These are phyloP conservation scores for Coffea canephora DNA, from an alignment of 257 asterid species.

Conservation along the genomic window DNA sequence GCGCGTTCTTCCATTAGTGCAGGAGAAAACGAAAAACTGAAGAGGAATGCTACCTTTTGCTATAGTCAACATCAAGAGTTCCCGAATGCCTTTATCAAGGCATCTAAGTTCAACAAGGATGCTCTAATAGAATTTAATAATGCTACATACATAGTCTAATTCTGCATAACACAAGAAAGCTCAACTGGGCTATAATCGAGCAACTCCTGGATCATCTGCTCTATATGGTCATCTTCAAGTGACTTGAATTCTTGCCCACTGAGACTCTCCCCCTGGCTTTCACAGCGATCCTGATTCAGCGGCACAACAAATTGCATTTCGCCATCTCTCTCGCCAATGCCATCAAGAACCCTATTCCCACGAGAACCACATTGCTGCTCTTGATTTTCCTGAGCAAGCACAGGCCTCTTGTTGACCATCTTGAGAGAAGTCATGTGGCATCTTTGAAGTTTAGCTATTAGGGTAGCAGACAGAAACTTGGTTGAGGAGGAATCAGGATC, in stretches of 20 bases:
- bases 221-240: constrained; percentile 61
- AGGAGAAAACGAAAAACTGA: neutral
- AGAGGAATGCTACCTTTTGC: neutral
- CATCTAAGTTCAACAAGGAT: neutral
- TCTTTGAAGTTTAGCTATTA: constrained; percentile 59
- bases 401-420: constrained; percentile 34
- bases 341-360: constrained; percentile 2
- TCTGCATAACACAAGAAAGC: constrained; percentile 34
- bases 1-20: neutral
- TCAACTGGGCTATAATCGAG: constrained; percentile 59
- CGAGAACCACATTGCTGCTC: constrained; percentile 2
- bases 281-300: constrained; percentile 10
- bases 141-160: constrained; percentile 14
- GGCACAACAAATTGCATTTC: constrained; percentile 18
- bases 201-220: constrained; percentile 73
- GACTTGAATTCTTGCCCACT: constrained; percentile 35
- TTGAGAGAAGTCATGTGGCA: constrained; percentile 61
- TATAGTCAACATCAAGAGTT: neutral
- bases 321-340: neutral
- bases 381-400: constrained; percentile 1
- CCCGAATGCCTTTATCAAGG: neutral
- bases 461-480: constrained; percentile 51
- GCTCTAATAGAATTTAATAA: neutral
- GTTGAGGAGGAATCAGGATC: constrained; percentile 31
- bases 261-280: constrained; percentile 6